phyloP scores from a whole-genome alignment of 2,329 filamentous ascomycete genomes.

The Xylariales sp. region DNA sequence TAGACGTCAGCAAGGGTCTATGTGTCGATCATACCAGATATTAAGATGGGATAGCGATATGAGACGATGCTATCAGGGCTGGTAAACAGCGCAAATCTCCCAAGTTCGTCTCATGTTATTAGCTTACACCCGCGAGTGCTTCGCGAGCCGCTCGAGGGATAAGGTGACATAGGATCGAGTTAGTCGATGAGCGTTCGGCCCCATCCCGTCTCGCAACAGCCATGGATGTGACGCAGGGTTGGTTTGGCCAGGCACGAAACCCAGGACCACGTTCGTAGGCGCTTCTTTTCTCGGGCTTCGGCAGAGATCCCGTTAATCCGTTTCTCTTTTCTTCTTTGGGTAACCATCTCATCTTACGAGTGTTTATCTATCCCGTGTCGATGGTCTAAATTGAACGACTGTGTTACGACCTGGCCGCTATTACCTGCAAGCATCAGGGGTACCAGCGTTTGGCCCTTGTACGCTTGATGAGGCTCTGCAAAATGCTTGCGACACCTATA shows the following conservation, averaged over 20 bases:
- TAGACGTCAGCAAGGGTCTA: constrained; percentile 41
- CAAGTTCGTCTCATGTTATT: constrained; percentile 37
- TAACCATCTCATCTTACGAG: constrained; percentile 11
- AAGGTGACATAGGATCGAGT: constrained; percentile 8
- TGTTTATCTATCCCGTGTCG: constrained; percentile 3
- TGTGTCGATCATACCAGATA: constrained; percentile 44
- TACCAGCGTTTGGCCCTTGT: constrained; percentile 2
- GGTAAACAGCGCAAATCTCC: constrained; percentile 27
- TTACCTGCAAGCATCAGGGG: constrained; percentile 7
- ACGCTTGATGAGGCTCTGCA: constrained; percentile 19
- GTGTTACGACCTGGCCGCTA: too few relatives aligned
- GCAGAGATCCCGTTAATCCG: constrained; percentile 28
- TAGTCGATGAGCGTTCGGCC: constrained; percentile 2
- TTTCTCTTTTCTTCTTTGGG: constrained; percentile 16
- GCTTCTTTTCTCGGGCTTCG: constrained; percentile 8
- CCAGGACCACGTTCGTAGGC: constrained; percentile 12
- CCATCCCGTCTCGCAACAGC: constrained; percentile 26
- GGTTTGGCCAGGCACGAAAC: constrained; percentile 12
- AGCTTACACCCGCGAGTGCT: not conserved
- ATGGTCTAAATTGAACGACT: constrained; percentile 1
- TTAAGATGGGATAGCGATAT: constrained; percentile 18
- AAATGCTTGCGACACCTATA: not conserved
- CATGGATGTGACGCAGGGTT: constrained; percentile 36
- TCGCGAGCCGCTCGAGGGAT: constrained; percentile 16
- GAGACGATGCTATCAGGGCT: constrained; percentile 24